Evolutionary conservation across 495 filamentous ascomycete species (phyloP).

Genomic region (Jackrogersella minutella): DNA sequence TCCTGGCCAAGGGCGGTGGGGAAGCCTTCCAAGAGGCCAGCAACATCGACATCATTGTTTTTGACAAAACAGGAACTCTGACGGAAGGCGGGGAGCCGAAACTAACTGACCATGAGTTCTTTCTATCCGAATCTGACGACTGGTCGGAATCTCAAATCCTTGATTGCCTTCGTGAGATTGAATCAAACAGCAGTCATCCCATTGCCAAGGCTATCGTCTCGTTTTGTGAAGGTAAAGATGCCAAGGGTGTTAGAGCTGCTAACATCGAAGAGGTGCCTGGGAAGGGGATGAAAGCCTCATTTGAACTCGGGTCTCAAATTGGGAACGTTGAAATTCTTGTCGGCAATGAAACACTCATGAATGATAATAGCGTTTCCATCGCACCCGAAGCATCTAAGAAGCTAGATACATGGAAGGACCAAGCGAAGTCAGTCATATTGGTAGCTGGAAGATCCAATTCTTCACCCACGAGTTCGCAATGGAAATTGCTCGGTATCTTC

Average conservation of each 20-base stretch:
- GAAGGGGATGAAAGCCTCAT: constrained; percentile 4
- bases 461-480: background rate
- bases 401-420: constrained; percentile 1
- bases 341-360: background rate
- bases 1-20: constrained; percentile 3
- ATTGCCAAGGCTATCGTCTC: constrained; percentile 1
- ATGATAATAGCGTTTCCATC: background rate
- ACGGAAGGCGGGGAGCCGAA: constrained; percentile 6
- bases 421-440: constrained; percentile 5
- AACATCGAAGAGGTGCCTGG: constrained; percentile 2
- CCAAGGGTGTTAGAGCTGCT: background rate
- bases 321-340: background rate
- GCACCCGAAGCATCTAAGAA: background rate
- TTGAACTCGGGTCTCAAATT: background rate
- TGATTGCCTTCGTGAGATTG: background rate
- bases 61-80: constrained; percentile 5
- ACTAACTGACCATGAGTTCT: constrained; percentile 4
- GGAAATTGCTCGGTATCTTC: constrained; percentile 6
- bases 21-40: constrained; percentile 7
- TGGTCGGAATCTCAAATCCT: background rate
- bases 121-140: background rate
- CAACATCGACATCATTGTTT: constrained; percentile 8
- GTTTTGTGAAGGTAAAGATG: background rate
- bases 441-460: background rate
- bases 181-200: constrained; percentile 6